Conservation (phyloP, 2,329 filamentous ascomycete species). For the Aspergillus jensenii region DNA sequence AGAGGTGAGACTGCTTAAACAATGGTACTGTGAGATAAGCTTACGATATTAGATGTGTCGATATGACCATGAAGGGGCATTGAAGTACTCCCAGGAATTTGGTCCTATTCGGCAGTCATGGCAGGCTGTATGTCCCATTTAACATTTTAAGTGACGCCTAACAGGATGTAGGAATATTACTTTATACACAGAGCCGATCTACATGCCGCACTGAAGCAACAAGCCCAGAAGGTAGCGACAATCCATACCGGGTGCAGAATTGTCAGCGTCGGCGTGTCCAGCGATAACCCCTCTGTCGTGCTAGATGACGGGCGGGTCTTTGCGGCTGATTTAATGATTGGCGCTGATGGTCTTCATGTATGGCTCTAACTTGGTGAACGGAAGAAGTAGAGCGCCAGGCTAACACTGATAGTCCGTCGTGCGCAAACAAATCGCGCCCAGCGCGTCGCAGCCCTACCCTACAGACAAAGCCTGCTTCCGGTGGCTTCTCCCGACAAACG, state of each 20-base stretch:
- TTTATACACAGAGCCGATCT: slow-evolving; percentile 44
- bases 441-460: slow-evolving; percentile 16
- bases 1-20: slow-evolving; percentile 11
- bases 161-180: slow-evolving; percentile 25
- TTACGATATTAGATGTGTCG: slow-evolving; percentile 18
- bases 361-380: background rate
- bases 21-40: background rate
- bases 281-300: slow-evolving; percentile 14
- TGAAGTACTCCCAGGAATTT: slow-evolving; percentile 20
- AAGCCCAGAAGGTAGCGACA: slow-evolving; percentile 27
- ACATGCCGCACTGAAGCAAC: slow-evolving; percentile 37
- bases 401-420: slow-evolving; percentile 21
- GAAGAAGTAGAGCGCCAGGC: background rate
- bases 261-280: slow-evolving; percentile 14
- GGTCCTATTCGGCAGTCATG: slow-evolving; percentile 16
- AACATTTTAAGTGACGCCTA: too few species aligned
- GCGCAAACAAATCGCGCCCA: slow-evolving; percentile 19
- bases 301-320: slow-evolving; percentile 22
- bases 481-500: slow-evolving; percentile 22
- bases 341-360: slow-evolving; percentile 28
- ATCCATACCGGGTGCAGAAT: slow-evolving; percentile 25
- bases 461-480: slow-evolving; percentile 26
- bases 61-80: slow-evolving; percentile 17
- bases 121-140: slow-evolving; percentile 30
- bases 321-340: slow-evolving; percentile 22